These are phyloP conservation scores for Pyrrhoderma lamaoense DNA, from an alignment of 1,284 basidiomycete genomes.

Conservation along the genomic window DNA sequence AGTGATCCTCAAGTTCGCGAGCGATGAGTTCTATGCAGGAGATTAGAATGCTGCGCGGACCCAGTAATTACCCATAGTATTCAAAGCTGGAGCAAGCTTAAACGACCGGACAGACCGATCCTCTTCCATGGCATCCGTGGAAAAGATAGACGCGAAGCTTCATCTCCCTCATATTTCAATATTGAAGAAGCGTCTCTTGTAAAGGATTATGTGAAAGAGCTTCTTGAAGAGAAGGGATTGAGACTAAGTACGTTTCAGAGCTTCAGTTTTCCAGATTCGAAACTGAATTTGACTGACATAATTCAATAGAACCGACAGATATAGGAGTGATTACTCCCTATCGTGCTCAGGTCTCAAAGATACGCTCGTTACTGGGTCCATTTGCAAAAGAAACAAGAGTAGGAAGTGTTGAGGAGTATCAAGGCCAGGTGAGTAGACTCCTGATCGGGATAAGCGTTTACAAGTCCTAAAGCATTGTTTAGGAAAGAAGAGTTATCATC, in stretches of 20 bases:
- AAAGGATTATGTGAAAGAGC: constrained; percentile 31
- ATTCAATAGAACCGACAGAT: constrained; percentile 29
- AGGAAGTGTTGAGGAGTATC: constrained; percentile 56
- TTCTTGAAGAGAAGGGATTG: constrained; percentile 26
- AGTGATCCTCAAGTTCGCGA: constrained; percentile 50
- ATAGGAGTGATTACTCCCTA: constrained; percentile 53
- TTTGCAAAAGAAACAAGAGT: constrained; percentile 39
- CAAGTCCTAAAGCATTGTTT: constrained; percentile 18
- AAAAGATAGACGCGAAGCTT: constrained; percentile 34
- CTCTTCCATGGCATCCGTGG: constrained; percentile 41
- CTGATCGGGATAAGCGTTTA: not conserved
- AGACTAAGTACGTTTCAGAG: constrained; percentile 27
- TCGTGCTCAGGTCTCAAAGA: constrained; percentile 43
- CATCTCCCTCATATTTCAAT: constrained; percentile 45
- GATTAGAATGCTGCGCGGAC: constrained; percentile 41
- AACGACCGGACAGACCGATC: constrained; percentile 31
- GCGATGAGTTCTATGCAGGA: constrained; percentile 45
- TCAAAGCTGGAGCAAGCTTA: not conserved
- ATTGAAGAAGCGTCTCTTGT: constrained; percentile 37
- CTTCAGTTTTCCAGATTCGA: not conserved
- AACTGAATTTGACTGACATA: not conserved
- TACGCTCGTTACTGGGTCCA: constrained; percentile 31
- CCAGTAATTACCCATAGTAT: constrained; percentile 26
- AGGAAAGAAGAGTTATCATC: constrained; percentile 37
- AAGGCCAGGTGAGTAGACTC: constrained; percentile 42